Evolutionary conservation across 179 eudicot species (phyloP).

Genomic region (Carnegiea gigantea): DNA sequence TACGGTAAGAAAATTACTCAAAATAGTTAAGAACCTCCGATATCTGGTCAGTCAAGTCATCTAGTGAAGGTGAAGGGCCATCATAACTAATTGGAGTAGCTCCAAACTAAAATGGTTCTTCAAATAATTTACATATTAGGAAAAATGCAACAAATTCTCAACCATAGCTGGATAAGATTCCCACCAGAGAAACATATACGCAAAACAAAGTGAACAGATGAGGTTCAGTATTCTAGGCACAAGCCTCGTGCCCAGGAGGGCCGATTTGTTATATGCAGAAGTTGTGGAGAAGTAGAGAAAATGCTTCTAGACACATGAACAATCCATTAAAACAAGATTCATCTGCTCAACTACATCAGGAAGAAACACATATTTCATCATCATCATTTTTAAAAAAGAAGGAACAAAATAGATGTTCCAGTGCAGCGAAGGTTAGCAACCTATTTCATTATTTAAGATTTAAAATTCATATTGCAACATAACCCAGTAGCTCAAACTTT

Average conservation of each 20-base stretch:
- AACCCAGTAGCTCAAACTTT: slow-evolving; percentile 8
- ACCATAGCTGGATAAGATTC: slow-evolving; percentile 2
- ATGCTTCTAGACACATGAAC: slow-evolving; percentile 64
- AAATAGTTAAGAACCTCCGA: slow-evolving; percentile 76
- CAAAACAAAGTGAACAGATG: neutral
- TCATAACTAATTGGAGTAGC: slow-evolving; percentile 55
- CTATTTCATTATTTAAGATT: slow-evolving; percentile 1
- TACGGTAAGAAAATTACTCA: slow-evolving; percentile 40
- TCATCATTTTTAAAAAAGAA: neutral
- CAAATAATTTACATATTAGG: slow-evolving; percentile 42
- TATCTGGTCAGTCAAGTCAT: slow-evolving; percentile 88
- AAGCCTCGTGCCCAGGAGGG: slow-evolving; percentile 89
- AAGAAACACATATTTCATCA: neutral
- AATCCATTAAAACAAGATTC: slow-evolving; percentile 80
- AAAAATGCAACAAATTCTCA: slow-evolving; percentile 11
- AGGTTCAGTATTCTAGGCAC: slow-evolving; percentile 22
- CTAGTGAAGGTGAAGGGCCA: slow-evolving; percentile 55
- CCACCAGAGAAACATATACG: neutral
- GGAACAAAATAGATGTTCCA: neutral
- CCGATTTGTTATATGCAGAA: slow-evolving; percentile 80
- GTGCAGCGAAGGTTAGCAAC: neutral
- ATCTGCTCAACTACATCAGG: slow-evolving; percentile 44
- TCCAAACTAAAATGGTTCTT: slow-evolving; percentile 79
- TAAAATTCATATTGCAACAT: neutral
- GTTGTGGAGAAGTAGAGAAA: slow-evolving; percentile 70